Evolutionary conservation across 805 yeast genomes (phyloP).

Genomic region (Candida mattraensis): DNA sequence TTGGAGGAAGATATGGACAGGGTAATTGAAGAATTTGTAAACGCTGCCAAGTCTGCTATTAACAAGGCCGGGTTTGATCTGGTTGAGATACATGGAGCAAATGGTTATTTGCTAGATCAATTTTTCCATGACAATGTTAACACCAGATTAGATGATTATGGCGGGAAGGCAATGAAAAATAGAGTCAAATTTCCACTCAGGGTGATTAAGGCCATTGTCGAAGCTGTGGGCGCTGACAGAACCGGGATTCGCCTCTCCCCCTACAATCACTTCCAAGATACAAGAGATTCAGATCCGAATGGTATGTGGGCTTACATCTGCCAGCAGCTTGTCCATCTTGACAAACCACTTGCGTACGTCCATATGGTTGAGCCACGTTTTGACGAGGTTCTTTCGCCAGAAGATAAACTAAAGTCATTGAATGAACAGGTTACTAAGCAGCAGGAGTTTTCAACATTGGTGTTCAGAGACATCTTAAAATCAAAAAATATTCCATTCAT

Average conservation of each 20-base stretch:
- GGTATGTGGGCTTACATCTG: constrained; percentile 39
- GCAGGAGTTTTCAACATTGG: constrained; percentile 15
- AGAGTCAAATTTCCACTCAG: constrained; percentile 42
- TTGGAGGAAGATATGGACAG: constrained; percentile 39
- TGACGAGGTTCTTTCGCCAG: constrained; percentile 43
- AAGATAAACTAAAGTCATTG: constrained; percentile 14
- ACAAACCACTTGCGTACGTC: constrained; percentile 31
- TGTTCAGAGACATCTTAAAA: constrained; percentile 53
- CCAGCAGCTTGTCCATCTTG: constrained; percentile 35
- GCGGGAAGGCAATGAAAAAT: constrained; percentile 44
- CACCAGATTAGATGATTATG: constrained; percentile 43
- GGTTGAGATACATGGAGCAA: constrained; percentile 43
- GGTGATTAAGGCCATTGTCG: constrained; percentile 49
- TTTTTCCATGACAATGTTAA: constrained; percentile 38
- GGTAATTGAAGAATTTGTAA: constrained; percentile 43
- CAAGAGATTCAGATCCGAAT: constrained; percentile 38
- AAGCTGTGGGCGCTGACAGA: constrained; percentile 51
- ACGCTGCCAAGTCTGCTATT: constrained; percentile 43
- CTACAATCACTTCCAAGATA: constrained; percentile 39
- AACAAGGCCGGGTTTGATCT: constrained; percentile 41
- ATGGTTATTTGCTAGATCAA: constrained; percentile 41
- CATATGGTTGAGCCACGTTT: constrained; percentile 64
- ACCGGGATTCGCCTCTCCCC: constrained; percentile 54
- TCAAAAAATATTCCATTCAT: constrained; percentile 28
- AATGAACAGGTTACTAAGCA: constrained; percentile 9